Percentiles rank a stretch among this genome's conserved stretches.
phyloP scores from a whole-genome alignment of 805 yeast species.

The Starmerella gropengiesseri region DNA sequence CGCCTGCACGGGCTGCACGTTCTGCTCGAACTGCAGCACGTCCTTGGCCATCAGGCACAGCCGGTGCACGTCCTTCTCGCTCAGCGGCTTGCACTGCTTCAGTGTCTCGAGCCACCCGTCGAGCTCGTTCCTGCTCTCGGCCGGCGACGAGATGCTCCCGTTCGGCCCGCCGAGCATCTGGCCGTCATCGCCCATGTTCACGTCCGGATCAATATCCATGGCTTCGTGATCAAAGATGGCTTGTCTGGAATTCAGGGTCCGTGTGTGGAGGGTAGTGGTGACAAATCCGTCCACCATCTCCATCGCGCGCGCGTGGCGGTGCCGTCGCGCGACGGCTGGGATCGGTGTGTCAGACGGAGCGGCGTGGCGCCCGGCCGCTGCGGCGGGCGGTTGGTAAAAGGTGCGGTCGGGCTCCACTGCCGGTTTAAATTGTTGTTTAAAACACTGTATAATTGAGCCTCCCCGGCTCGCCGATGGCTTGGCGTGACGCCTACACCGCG shows the following conservation, averaged over 20 bases:
- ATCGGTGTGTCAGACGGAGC: no score
- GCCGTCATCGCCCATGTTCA: conserved; percentile 32
- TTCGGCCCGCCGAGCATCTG: conserved; percentile 26
- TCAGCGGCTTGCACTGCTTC: conserved; percentile 70
- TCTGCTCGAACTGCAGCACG: conserved; percentile 79
- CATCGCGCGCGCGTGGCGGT: neutral
- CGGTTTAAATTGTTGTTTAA: no score
- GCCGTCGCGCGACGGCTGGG: neutral
- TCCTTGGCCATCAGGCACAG: conserved; percentile 87
- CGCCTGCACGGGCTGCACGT: conserved; percentile 88
- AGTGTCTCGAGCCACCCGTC: conserved; percentile 86
- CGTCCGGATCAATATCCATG: conserved; percentile 34
- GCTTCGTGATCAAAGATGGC: conserved; percentile 5
- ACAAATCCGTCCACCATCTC: conserved; percentile 1
- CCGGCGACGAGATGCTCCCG: conserved; percentile 1
- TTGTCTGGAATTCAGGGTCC: no score
- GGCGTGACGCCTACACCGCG: no score
- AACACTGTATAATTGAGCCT: no score
- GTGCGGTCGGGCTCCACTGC: no score
- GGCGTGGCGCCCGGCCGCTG: no score
- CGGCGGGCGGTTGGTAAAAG: no score
- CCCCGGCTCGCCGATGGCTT: no score
- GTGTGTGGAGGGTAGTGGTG: conserved; percentile 7
- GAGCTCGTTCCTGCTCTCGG: conserved; percentile 36
- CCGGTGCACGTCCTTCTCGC: conserved; percentile 68